phyloP scores from a whole-genome alignment of 202 grass and related monocot species.

The Carex sylvatica region DNA sequence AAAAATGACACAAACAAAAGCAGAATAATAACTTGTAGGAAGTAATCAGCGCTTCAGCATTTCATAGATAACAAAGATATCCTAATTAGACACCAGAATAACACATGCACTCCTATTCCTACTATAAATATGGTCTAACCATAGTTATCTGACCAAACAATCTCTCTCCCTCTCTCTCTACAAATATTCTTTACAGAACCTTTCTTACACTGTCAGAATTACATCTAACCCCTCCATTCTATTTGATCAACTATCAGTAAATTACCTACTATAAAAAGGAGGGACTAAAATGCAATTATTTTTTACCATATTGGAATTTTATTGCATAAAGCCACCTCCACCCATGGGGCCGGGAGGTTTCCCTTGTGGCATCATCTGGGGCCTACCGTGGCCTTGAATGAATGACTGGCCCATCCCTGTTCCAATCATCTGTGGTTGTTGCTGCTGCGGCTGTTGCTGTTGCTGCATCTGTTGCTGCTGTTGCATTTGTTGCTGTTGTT shows the following conservation, averaged over 20 bases:
- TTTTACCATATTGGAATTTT: background rate
- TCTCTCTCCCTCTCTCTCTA: background rate
- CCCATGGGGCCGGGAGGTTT: conserved; percentile 59
- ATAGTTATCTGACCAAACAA: background rate
- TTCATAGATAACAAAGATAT: background rate
- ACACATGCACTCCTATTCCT: conserved; percentile 1
- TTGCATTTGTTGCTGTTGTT: conserved; percentile 25
- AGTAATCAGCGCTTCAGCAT: background rate
- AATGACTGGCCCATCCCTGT: conserved; percentile 66
- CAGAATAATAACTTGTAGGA: background rate
- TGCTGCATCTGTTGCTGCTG: conserved; percentile 18
- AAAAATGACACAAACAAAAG: background rate
- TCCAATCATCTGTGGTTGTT: conserved; percentile 59
- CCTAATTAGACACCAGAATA: background rate
- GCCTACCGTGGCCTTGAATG: conserved; percentile 61
- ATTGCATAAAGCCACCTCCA: conserved; percentile 52
- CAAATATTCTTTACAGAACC: conserved; percentile 9
- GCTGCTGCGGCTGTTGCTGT: conserved; percentile 30
- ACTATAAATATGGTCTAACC: background rate
- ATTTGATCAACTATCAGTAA: background rate
- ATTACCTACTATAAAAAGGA: background rate
- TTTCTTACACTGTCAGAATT: background rate
- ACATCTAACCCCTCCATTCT: background rate
- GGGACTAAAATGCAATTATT: background rate
- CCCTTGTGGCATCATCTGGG: conserved; percentile 79